A percentile compares a stretch with the other conserved stretches of the same genome.
phyloP scores from a whole-genome alignment of 1,284 basidiomycete genomes.

The Microbotryum scabiosae region DNA sequence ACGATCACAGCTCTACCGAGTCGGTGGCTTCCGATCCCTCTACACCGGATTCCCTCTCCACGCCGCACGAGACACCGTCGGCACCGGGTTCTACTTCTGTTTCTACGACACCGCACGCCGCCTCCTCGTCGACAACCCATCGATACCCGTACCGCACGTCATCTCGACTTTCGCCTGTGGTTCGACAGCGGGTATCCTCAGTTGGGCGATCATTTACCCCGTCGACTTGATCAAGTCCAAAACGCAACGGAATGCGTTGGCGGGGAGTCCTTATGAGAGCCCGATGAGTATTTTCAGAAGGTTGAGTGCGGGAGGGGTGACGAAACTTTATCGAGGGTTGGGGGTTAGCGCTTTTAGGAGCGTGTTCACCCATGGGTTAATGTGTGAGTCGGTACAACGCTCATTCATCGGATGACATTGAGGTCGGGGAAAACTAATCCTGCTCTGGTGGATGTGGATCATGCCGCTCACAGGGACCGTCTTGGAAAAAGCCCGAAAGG shows the following conservation, averaged over 20 bases:
- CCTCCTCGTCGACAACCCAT: conserved; percentile 57
- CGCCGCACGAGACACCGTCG: conserved; percentile 37
- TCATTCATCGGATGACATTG: not conserved
- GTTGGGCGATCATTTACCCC: conserved; percentile 37
- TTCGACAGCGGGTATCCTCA: conserved; percentile 69
- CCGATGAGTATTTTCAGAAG: conserved; percentile 64
- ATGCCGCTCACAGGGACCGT: conserved; percentile 6
- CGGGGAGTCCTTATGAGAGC: conserved; percentile 56
- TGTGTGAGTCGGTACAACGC: conserved; percentile 8
- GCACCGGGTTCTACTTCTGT: conserved; percentile 75
- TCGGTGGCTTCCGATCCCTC: conserved; percentile 60
- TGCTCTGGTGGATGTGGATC: not conserved
- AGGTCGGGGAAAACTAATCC: not conserved
- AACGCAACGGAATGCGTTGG: conserved; percentile 76
- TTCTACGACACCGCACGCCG: conserved; percentile 79
- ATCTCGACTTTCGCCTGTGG: conserved; percentile 78
- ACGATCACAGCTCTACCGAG: conserved; percentile 23
- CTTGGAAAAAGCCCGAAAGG: conserved; percentile 9
- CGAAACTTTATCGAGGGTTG: conserved; percentile 71
- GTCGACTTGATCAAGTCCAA: conserved; percentile 76
- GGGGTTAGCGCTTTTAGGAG: conserved; percentile 43
- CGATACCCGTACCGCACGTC: conserved; percentile 65
- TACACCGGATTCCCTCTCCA: conserved; percentile 78
- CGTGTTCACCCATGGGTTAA: conserved; percentile 22
- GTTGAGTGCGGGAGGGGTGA: conserved; percentile 67